Percentiles rank a stretch among this genome's conserved stretches.
Conservation (phyloP, 345 rosid genomes). For the Sonneratia alba region DNA sequence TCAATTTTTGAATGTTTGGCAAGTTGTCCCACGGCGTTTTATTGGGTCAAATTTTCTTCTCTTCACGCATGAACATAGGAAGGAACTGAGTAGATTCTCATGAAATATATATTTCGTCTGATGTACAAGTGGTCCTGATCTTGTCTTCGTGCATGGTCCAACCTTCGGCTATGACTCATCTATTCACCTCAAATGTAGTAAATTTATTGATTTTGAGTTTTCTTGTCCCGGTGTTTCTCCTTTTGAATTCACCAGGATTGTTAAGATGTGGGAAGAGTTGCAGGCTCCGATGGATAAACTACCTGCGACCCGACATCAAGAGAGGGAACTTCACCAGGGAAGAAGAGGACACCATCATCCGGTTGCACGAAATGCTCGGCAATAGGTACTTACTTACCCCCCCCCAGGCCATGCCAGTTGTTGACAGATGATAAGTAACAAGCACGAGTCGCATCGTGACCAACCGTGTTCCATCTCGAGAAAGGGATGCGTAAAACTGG, state of each 20-base stretch:
- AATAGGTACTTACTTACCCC: slow-evolving; percentile 35
- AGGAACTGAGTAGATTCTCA: neutral
- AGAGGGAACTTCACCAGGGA: slow-evolving; percentile 71
- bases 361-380: slow-evolving; percentile 58
- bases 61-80: neutral
- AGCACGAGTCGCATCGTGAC: too few species aligned
- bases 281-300: slow-evolving; percentile 28
- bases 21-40: neutral
- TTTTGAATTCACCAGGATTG: slow-evolving; percentile 32
- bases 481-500: too few species aligned
- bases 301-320: slow-evolving; percentile 67
- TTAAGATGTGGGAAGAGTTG: slow-evolving; percentile 36
- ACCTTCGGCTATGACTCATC: neutral
- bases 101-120: neutral
- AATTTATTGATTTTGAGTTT: neutral
- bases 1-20: too few species aligned
- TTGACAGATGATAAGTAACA: neutral
- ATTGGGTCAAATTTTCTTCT: neutral
- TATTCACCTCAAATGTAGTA: neutral
- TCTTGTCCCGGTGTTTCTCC: neutral
- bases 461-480: too few species aligned
- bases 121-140: too few species aligned
- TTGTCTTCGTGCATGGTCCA: neutral
- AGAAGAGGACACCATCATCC: slow-evolving; percentile 70
- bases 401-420: neutral